A percentile compares a stretch with the other conserved stretches of the same genome.
Evolutionary conservation across 352 stramenopile species (phyloP).

Genomic region (Pythium pectinolyticum): DNA sequence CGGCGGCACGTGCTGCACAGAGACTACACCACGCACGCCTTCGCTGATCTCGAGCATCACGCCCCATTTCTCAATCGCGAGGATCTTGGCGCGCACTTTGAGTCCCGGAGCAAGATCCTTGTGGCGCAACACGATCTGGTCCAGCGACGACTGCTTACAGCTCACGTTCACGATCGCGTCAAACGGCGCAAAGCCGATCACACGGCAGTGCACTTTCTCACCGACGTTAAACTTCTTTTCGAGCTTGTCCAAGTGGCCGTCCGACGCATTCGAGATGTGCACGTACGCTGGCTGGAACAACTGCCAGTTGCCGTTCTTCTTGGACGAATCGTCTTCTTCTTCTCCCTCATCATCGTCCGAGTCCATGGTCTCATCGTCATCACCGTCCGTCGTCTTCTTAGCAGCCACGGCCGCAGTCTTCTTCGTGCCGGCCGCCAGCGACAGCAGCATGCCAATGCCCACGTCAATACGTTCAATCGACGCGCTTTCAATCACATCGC

Average conservation of each 20-base stretch:
- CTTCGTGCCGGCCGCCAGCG: conserved; percentile 40
- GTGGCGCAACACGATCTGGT: conserved; percentile 76
- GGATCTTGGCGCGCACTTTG: conserved; percentile 78
- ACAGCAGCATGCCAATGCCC: conserved; percentile 87
- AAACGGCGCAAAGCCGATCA: conserved; percentile 85
- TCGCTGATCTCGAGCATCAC: conserved; percentile 87
- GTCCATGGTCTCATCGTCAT: conserved; percentile 61
- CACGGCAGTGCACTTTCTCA: conserved; percentile 60
- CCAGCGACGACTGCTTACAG: conserved; percentile 76
- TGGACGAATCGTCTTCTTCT: conserved; percentile 31
- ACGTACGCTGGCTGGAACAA: conserved; percentile 81
- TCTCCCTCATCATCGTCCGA: conserved; percentile 36
- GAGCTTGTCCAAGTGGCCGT: conserved; percentile 84
- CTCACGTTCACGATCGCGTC: conserved; percentile 84
- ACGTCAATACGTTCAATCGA: conserved; percentile 81
- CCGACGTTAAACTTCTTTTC: conserved; percentile 84
- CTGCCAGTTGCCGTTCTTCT: conserved; percentile 67
- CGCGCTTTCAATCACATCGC: conserved; percentile 71
- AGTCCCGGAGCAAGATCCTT: conserved; percentile 72
- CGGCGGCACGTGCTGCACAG: conserved; percentile 71
- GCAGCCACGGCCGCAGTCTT: conserved; percentile 24
- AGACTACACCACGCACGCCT: conserved; percentile 76
- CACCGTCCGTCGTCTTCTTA: conserved; percentile 17
- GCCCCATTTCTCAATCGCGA: conserved; percentile 80
- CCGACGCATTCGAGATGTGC: conserved; percentile 86